Percentiles rank a stretch among this genome's conserved stretches.
phyloP scores from a whole-genome alignment of 441 rosid genomes.

The Jatropha multifida region DNA sequence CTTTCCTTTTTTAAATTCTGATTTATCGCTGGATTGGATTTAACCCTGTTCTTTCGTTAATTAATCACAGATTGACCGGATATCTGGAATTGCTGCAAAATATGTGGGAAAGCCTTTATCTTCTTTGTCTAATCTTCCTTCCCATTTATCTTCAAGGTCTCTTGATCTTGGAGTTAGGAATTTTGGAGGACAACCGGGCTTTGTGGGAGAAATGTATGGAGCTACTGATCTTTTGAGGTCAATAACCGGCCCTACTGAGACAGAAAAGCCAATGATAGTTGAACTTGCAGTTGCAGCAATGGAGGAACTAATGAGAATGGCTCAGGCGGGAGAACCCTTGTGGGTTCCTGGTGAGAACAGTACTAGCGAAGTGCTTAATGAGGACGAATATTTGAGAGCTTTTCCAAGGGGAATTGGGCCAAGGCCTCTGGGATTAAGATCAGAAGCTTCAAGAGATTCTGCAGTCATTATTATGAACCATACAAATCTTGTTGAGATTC shows the following conservation, averaged over 20 bases:
- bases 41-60: background rate
- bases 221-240: conserved; percentile 61
- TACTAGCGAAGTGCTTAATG: conserved; percentile 46
- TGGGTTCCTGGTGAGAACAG: conserved; percentile 60
- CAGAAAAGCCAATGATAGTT: conserved; percentile 88
- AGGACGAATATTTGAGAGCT: conserved; percentile 70
- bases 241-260: conserved; percentile 63
- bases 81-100: conserved; percentile 87
- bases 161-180: conserved; percentile 63
- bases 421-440: conserved; percentile 65
- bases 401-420: conserved; percentile 85
- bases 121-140: conserved; percentile 46
- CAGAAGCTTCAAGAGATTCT: conserved; percentile 89
- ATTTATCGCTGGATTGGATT: background rate
- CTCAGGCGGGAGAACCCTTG: conserved; percentile 71
- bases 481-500: conserved; percentile 87
- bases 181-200: conserved; percentile 61
- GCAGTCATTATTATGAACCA: conserved; percentile 88
- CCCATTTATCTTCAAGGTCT: conserved; percentile 61
- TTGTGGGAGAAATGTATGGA: conserved; percentile 76
- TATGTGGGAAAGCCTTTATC: conserved; percentile 83
- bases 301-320: conserved; percentile 94
- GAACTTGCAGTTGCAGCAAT: conserved; percentile 97
- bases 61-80: conserved; percentile 72
- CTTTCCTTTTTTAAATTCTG: background rate